Conservation (phyloP, 345 rosid genomes). For the Tarenaya hassleriana region DNA sequence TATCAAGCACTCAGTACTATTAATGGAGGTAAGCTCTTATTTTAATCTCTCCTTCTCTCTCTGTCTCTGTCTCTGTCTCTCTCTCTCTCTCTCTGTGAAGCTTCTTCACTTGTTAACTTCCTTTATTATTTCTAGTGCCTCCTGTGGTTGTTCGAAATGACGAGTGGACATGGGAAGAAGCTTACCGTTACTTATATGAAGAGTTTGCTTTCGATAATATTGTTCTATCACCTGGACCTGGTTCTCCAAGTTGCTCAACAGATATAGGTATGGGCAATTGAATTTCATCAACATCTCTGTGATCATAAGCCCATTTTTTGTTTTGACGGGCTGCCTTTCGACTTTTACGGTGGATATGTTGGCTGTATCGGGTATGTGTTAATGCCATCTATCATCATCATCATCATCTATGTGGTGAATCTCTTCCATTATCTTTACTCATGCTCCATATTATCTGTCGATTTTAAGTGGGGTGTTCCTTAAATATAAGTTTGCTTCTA, state of each 20-base stretch:
- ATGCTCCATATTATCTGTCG: neutral
- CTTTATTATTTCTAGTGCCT: conserved; percentile 42
- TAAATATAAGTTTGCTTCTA: too few species aligned
- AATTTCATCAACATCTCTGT: neutral
- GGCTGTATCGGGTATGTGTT: conserved; percentile 85
- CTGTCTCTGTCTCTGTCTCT: conserved; percentile 1
- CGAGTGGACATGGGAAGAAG: conserved; percentile 78
- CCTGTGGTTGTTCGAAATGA: conserved; percentile 85
- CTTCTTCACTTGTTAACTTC: conserved; percentile 12
- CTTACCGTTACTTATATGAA: conserved; percentile 48
- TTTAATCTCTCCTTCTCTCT: neutral
- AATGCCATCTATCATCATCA: neutral
- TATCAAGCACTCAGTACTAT: conserved; percentile 74
- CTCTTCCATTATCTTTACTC: neutral
- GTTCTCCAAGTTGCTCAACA: conserved; percentile 70
- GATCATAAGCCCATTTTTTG: conserved; percentile 13
- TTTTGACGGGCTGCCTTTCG: conserved; percentile 72
- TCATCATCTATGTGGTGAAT: conserved; percentile 6
- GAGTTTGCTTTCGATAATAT: conserved; percentile 74
- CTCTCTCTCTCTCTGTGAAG: neutral
- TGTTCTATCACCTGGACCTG: conserved; percentile 98
- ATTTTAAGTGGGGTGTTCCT: neutral
- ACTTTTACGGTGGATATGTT: conserved; percentile 83
- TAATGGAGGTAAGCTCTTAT: conserved; percentile 59
- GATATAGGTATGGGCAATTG: conserved; percentile 62